These are phyloP conservation scores for Calonectria honghensis DNA, from an alignment of 2,329 filamentous ascomycete genomes.

Conservation along the genomic window DNA sequence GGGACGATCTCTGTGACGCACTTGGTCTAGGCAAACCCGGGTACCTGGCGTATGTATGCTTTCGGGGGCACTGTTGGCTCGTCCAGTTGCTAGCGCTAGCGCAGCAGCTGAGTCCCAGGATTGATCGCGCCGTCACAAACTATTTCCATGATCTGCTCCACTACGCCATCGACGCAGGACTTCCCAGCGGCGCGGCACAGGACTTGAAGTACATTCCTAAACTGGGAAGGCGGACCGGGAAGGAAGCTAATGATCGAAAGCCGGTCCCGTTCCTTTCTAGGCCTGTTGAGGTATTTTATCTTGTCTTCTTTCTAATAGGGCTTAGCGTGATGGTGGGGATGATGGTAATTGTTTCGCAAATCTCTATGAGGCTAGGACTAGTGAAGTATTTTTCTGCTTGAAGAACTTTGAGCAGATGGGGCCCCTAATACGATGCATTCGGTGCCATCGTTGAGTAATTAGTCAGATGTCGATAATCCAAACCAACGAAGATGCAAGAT, in stretches of 20 bases:
- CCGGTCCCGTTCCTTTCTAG: not conserved
- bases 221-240: not conserved
- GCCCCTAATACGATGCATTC: not conserved
- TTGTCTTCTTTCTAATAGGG: not conserved
- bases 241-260: not conserved
- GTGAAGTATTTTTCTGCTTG: not conserved
- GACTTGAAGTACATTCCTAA: not conserved
- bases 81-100: slow-evolving; percentile 53
- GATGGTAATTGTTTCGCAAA: not conserved
- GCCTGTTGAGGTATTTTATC: not conserved
- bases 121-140: slow-evolving; percentile 53
- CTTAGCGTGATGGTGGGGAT: not conserved
- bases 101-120: slow-evolving; percentile 51
- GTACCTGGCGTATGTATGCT: slow-evolving; percentile 54
- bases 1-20: slow-evolving; percentile 60
- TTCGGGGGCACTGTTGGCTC: slow-evolving; percentile 58
- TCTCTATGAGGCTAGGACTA: not conserved
- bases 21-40: slow-evolving; percentile 59
- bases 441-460: not conserved
- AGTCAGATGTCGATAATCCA: not conserved
- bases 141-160: slow-evolving; percentile 55
- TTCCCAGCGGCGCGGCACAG: not conserved
- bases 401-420: not conserved
- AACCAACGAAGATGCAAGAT: not conserved
- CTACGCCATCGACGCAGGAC: slow-evolving; percentile 34